Base-by-base conservation (phyloP, 2,329 filamentous ascomycete genomes). In the Chaetomium globosum region DNA sequence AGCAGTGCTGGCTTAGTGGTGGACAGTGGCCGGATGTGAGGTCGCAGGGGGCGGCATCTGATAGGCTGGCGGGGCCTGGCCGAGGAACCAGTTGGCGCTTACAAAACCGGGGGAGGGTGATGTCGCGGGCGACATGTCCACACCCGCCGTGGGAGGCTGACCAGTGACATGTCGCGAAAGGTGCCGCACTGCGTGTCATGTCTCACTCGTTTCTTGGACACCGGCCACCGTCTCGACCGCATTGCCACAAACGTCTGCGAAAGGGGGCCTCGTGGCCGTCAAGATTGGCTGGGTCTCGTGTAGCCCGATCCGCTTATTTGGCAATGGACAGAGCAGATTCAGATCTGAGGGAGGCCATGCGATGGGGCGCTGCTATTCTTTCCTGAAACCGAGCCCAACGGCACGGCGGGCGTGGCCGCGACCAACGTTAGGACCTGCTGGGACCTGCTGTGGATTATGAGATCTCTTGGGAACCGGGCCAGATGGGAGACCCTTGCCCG, bases 81-180 rank as follows among this genome's bases (percentile, higher is more conserved):
- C 73, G 74, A 74, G 74, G 75, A 67, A 72, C 80, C 80, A 81
- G 77, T 80, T 75, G 80, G 80, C 80, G 80, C 80, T 80, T 81
- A 80, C 75, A 73, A 75, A 76, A 73, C 77, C 71, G 73, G 78
- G 78, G 74, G 67, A 52, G 69, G 66, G 68, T 74, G 74, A 73
- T 74, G 74, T 77, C 75, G 76, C 75, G 77, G 77, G 77, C 78
- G 77, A 78, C 74, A 43, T 77, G 78, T 75, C 56, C 56, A 75
- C 61, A 66, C 57, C 55, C 58, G 76, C 72, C 76, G 75, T 75
- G 72, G 71, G 72, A 71, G 65, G 73, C 72, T 75, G 73, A 76
- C 79, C 77, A 78, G 73, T 77, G 68, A 74, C 76, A 77, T 79
- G 76, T 75, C 78, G 78, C 75, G 74, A 74, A 74, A 68, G 75